Evolutionary conservation across 805 yeast genomes (phyloP).

Genomic region (Cyberlindnera lachancei): DNA sequence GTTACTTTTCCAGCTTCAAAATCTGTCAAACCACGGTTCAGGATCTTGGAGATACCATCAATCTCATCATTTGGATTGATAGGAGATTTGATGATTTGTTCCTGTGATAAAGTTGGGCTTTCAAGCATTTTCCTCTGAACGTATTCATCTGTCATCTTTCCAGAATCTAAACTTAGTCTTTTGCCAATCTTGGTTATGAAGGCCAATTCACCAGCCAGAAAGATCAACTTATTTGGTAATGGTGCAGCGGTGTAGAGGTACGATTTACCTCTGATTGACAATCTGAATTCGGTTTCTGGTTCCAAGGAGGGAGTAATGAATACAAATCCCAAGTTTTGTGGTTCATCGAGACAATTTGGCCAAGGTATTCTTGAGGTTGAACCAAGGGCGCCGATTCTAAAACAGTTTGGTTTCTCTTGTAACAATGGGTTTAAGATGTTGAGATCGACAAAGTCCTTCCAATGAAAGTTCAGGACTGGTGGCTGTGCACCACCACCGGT

Average conservation of each 20-base stretch:
- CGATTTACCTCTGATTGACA: constrained; percentile 33
- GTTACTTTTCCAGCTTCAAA: constrained; percentile 15
- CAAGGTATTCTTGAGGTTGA: constrained; percentile 33
- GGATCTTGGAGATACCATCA: constrained; percentile 20
- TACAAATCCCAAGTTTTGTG: constrained; percentile 23
- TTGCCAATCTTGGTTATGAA: constrained; percentile 29
- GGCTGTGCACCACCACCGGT: constrained; percentile 20
- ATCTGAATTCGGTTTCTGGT: constrained; percentile 30
- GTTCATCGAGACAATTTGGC: constrained; percentile 33
- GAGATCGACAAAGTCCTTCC: constrained; percentile 51
- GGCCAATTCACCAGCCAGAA: constrained; percentile 34
- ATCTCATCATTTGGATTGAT: constrained; percentile 22
- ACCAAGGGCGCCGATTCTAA: constrained; percentile 37
- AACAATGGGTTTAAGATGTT: constrained; percentile 31
- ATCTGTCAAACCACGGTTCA: constrained; percentile 26
- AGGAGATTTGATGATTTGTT: constrained; percentile 26
- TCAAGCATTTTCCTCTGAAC: constrained; percentile 24
- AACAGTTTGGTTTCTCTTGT: constrained; percentile 35
- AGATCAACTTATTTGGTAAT: constrained; percentile 36
- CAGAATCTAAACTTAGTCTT: constrained; percentile 24
- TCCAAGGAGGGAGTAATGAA: constrained; percentile 22
- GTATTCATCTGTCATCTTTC: constrained; percentile 28
- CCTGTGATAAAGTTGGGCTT: constrained; percentile 16
- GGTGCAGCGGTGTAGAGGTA: constrained; percentile 37
- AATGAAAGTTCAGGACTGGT: constrained; percentile 37